Evolutionary conservation across 2,329 filamentous ascomycete genomes (phyloP).

Genomic region (Chaetomiaceae sp.): DNA sequence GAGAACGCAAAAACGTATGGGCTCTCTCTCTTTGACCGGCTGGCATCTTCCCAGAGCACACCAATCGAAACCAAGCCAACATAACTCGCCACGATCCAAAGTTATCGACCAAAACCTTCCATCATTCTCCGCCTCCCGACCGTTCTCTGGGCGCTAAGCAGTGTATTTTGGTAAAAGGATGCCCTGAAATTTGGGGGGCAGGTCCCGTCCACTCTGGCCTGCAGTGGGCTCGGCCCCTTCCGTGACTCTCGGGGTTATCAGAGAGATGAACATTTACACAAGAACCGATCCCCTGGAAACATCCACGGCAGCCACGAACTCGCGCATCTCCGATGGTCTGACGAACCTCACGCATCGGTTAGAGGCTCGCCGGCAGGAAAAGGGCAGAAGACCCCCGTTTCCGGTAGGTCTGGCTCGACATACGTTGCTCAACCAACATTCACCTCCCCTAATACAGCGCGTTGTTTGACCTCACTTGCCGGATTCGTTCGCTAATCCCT

Average conservation of each 20-base stretch:
- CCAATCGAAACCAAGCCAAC: neutral
- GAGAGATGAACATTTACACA: conserved; percentile 15
- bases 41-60: neutral
- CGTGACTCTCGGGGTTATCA: conserved; percentile 12
- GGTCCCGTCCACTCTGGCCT: neutral
- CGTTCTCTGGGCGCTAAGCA: too few relatives aligned
- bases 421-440: conserved; percentile 23
- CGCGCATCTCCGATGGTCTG: conserved; percentile 10
- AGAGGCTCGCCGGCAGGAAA: conserved; percentile 4
- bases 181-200: too few relatives aligned
- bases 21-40: neutral
- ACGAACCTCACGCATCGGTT: neutral
- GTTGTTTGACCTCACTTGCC: conserved; percentile 25
- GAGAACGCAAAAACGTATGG: too few relatives aligned
- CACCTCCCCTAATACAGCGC: conserved; percentile 17
- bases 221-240: conserved; percentile 1
- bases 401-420: conserved; percentile 14
- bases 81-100: too few relatives aligned
- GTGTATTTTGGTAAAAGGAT: too few relatives aligned
- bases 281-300: conserved; percentile 24
- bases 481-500: conserved; percentile 33
- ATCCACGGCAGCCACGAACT: conserved; percentile 17
- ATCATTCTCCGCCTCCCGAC: too few relatives aligned
- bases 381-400: too few relatives aligned
- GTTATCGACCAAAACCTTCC: too few relatives aligned